Percentiles rank a stretch among this genome's conserved stretches.
Evolutionary conservation across 192 early-diverging fungal species (phyloP).

Genomic region (Coemansia aciculifera): DNA sequence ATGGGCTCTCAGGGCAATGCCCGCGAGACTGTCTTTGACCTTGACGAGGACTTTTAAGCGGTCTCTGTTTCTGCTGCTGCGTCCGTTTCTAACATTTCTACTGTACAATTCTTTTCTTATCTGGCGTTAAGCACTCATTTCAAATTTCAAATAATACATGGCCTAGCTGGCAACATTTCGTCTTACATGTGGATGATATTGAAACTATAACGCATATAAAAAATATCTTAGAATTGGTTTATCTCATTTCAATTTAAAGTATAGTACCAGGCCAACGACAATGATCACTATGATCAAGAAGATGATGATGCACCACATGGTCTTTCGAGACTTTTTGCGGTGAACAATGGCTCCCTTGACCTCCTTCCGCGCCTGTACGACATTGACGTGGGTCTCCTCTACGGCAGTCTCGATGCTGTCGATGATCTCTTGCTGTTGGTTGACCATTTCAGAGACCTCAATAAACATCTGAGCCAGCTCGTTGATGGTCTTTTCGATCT

Average conservation of each 20-base stretch:
- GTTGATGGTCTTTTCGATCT: conserved; percentile 50
- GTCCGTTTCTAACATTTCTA: background rate
- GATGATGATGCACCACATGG: conserved; percentile 33
- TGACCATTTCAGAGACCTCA: conserved; percentile 52
- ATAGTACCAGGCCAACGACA: conserved; percentile 38
- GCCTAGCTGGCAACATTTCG: background rate
- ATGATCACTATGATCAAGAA: conserved; percentile 51
- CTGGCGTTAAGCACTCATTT: no score
- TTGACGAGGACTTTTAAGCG: conserved; percentile 78
- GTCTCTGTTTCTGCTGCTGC: background rate
- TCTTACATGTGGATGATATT: background rate
- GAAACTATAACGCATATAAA: background rate
- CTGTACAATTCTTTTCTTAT: conserved; percentile 1
- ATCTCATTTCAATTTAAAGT: conserved; percentile 25
- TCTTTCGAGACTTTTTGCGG: conserved; percentile 36
- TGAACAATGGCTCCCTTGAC: conserved; percentile 31
- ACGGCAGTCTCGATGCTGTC: conserved; percentile 49
- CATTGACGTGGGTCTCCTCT: conserved; percentile 26
- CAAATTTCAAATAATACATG: background rate
- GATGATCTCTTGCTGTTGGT: conserved; percentile 56
- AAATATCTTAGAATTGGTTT: background rate
- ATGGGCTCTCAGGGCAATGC: conserved; percentile 59
- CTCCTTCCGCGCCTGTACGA: conserved; percentile 17
- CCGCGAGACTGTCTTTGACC: conserved; percentile 68
- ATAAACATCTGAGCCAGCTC: conserved; percentile 53